Evolutionary conservation across 805 yeast genomes (phyloP), one percentile per base, ranked within the genome.

Genomic region (Spathaspora boniae): DNA sequence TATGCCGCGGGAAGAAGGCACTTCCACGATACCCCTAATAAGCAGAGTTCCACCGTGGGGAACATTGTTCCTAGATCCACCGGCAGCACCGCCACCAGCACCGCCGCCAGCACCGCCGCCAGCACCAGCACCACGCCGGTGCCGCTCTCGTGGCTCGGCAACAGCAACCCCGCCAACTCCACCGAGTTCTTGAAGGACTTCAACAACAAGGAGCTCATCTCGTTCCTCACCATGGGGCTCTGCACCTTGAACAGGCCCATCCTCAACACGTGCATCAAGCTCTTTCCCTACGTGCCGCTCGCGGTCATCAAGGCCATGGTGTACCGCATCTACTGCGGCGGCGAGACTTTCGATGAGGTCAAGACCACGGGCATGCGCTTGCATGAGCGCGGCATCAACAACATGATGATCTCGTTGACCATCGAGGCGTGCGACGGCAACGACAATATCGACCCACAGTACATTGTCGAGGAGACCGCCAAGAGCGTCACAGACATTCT

Each of bases 321-420:
- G 12, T 88, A 85, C 56, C 82, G 82, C 41, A 72, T 86, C 42
- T 89, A 91, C 63, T 83, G 94, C 55, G 98, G 98, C 26, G 98
- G 98, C 38, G 91, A 85, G 49, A 77, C 74, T 41, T 72, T 82
- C 37, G 59, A 60, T 8, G 84, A 88, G 45, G 93, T 89, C 9
- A 67, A 76, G 36, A 56, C 67, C 37, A 83, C 95, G 4, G 95
- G 95, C 35, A 63, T 69, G 37, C 67, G 77, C 40, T 70, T 89
- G 46, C 68, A 77, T 36, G 58, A 72, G 34, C 72, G 95, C 42
- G 95, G 95, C 7, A 84, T 88, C 52, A 78, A 85, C 47, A 91
- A 89, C 67, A 86, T 89, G 95, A 87, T 89, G 95, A 67, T 89
- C n/a, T 82, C 94, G 1, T 76, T 87, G 56, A 86, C 96, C 11